These are phyloP conservation scores for Ajuga reptans DNA, from an alignment of 305 asterid species.

Conservation along the genomic window DNA sequence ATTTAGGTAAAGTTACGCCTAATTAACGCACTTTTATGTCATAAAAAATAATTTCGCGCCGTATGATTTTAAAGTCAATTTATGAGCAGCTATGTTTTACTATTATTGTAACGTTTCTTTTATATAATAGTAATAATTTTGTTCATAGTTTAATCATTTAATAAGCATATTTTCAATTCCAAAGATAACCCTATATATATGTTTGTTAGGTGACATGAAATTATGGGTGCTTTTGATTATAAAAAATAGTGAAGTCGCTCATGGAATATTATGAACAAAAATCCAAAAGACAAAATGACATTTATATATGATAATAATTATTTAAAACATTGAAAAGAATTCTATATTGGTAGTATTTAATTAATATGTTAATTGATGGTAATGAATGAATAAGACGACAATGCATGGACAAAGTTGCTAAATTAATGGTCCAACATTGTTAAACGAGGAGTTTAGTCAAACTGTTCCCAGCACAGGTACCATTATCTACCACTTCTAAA, in stretches of 20 bases:
- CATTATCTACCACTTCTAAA: not conserved
- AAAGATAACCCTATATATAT: not conserved
- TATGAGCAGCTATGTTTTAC: too few species aligned
- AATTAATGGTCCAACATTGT: slow-evolving; percentile 15
- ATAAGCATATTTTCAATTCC: not conserved
- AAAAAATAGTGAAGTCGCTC: not conserved
- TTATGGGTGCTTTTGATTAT: not conserved
- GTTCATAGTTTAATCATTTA: not conserved
- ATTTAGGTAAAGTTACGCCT: too few species aligned
- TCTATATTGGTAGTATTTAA: not conserved
- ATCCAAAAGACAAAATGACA: slow-evolving; percentile 9
- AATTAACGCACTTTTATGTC: too few species aligned
- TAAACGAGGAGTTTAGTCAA: slow-evolving; percentile 17
- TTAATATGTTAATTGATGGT: not conserved
- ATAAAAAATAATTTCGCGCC: too few species aligned
- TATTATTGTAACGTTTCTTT: not conserved
- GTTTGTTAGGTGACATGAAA: slow-evolving; percentile 8
- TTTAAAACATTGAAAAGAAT: not conserved
- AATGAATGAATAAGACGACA: slow-evolving; percentile 19
- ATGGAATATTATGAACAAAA: slow-evolving; percentile 5
- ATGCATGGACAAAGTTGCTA: slow-evolving; percentile 19
- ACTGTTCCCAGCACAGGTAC: slow-evolving; percentile 14
- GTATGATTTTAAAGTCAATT: too few species aligned
- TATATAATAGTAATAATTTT: not conserved
- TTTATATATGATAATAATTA: not conserved